These are phyloP conservation scores for Nitzschia sp. DNA, from an alignment of 108 stramenopile species.

Conservation along the genomic window DNA sequence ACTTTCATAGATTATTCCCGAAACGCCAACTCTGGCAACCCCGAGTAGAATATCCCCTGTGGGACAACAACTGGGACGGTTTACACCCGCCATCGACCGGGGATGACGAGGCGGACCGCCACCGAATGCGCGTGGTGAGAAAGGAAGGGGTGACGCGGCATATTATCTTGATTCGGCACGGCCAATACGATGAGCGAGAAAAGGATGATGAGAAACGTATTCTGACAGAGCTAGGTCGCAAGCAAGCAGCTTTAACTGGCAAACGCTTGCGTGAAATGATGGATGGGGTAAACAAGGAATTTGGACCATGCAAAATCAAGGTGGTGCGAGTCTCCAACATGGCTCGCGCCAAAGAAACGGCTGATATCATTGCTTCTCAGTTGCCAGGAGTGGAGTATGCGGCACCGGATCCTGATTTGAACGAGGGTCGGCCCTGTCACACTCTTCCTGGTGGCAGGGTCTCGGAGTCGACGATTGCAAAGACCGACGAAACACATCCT, in stretches of 20 bases:
- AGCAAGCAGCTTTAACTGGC: conserved; percentile 85
- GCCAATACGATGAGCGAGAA: conserved; percentile 87
- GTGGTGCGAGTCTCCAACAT: conserved; percentile 78
- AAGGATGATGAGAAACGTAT: conserved; percentile 76
- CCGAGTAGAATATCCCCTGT: conserved; percentile 72
- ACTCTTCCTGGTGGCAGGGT: conserved; percentile 74
- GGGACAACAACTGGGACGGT: conserved; percentile 86
- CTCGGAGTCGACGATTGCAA: conserved; percentile 44
- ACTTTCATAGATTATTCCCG: conserved; percentile 72
- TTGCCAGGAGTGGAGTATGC: conserved; percentile 49
- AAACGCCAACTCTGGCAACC: conserved; percentile 78
- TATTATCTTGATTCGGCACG: conserved; percentile 86
- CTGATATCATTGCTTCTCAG: conserved; percentile 74
- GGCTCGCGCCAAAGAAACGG: conserved; percentile 85
- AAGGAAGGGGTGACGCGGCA: conserved; percentile 85
- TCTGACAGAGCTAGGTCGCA: conserved; percentile 81
- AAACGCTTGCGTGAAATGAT: conserved; percentile 67
- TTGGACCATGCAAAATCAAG: conserved; percentile 74
- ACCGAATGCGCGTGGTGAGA: conserved; percentile 44
- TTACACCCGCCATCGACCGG: conserved; percentile 38
- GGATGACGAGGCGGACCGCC: conserved; percentile 35
- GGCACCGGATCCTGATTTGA: conserved; percentile 78
- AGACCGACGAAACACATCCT: conserved; percentile 69
- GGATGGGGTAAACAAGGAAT: conserved; percentile 57
- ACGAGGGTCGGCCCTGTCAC: conserved; percentile 85